A percentile compares a stretch with the other conserved stretches of the same genome.
phyloP scores from a whole-genome alignment of 805 yeast species.

The Kluyveromyces nonfermentans region DNA sequence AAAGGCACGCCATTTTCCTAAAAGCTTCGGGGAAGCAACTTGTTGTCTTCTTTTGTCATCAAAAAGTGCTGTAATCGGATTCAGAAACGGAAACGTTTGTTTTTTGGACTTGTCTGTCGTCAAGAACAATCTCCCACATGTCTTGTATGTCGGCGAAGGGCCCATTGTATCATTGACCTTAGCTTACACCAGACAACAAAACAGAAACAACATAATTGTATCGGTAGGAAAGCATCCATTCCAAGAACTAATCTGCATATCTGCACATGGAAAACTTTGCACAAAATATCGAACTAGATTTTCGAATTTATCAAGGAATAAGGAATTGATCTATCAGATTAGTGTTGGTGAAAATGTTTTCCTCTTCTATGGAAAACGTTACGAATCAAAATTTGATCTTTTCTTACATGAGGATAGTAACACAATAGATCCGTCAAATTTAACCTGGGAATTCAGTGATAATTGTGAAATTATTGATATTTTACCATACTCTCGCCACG shows the following conservation, averaged over 20 bases:
- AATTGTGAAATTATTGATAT: neutral
- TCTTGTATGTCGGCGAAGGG: neutral
- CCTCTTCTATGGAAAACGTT: neutral
- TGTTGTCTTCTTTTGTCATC: neutral
- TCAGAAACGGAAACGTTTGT: neutral
- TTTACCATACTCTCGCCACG: neutral
- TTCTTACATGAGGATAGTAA: neutral
- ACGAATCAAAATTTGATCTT: neutral
- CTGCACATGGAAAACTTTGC: neutral
- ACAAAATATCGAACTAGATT: neutral
- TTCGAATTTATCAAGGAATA: slow-evolving; percentile 1
- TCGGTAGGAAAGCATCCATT: slow-evolving; percentile 1
- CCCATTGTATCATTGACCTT: neutral
- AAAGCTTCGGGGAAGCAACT: slow-evolving; percentile 1
- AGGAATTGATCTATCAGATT: neutral
- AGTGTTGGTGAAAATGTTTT: neutral
- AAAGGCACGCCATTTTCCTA: neutral
- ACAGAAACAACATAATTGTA: neutral
- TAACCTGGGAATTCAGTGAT: neutral
- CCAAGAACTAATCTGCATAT: neutral
- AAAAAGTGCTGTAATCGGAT: neutral
- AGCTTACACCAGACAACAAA: neutral
- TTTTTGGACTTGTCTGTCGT: neutral
- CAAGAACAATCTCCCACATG: neutral
- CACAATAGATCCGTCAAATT: neutral